Evolutionary conservation across 2,329 filamentous ascomycete species (phyloP).

Genomic region (Botrytis medusae): DNA sequence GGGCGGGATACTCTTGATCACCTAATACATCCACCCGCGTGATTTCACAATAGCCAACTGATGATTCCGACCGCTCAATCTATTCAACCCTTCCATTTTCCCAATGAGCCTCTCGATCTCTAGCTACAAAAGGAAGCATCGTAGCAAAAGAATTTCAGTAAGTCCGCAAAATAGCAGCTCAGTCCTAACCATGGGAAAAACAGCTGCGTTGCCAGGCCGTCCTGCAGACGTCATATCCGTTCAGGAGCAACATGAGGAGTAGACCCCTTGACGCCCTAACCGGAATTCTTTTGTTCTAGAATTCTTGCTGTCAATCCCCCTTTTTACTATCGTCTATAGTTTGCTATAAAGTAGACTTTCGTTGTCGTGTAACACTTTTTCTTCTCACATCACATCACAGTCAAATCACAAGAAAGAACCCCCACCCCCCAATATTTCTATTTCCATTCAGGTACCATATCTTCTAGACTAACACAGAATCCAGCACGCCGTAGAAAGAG

Average conservation of each 20-base stretch:
- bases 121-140: too few relatives aligned
- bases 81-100: too few relatives aligned
- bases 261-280: accelerated
- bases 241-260: neutral
- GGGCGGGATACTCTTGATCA: too few relatives aligned
- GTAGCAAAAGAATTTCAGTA: too few relatives aligned
- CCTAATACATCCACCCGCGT: neutral
- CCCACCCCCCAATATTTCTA: neutral
- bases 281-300: neutral
- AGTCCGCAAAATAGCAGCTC: too few relatives aligned
- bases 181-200: too few relatives aligned
- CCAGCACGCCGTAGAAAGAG: neutral
- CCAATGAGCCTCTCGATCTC: too few relatives aligned
- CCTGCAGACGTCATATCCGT: neutral
- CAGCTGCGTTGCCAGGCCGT: too few relatives aligned
- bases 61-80: too few relatives aligned
- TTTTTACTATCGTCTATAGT: accelerated
- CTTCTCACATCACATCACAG: neutral
- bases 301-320: accelerated
- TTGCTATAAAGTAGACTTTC: neutral
- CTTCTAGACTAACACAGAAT: neutral
- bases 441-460: neutral
- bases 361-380: neutral
- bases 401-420: neutral
- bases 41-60: neutral